Base-by-base conservation (phyloP, 2,329 filamentous ascomycete genomes). In the Aspergillus sp. region DNA sequence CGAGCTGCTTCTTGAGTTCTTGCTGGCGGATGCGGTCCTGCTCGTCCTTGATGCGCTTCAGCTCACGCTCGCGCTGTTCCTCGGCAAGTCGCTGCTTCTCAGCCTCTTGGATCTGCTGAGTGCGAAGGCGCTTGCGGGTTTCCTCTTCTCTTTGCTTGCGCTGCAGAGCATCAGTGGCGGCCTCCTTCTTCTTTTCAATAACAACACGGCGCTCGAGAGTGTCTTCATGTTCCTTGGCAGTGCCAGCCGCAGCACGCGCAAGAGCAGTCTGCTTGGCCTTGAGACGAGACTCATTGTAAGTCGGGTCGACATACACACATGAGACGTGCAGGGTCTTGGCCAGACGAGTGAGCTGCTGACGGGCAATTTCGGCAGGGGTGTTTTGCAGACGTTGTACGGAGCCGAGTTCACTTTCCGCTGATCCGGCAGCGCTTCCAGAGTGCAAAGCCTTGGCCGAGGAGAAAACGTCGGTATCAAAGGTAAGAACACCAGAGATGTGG, bases 381-480 rank as follows among this genome's bases (percentile, higher is more conserved):
- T 91, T 96, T 81, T 99, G 95, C 48, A 99, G 87, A 68, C 93
- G 90, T 81, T 99, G 95, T 39, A 98, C 90, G 51, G 90, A 90
- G 69, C 89, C 88, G 55, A 85, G 83, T 72, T 97, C 93, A 63
- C 82, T 85, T 79, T 98, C 95, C 47, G 93, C 90, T 55, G 93
- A 96, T 60, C 93, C 93, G 61, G 90, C 87, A 57, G 84, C 86
- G 65, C 91, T 92, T 62, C 93, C 92, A 62, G 90, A 84, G 77
- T 96, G 91, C 60, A 91, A 85, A 65, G 93, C 91, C 82, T 96
- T 98, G 71, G 93, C 88, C 15, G 95, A 97, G 37, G 95, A 96
- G 83, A 99, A 98, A 65, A 99, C 92, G 75, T 99, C 95, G 55
- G 91, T 96, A 76, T 99, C 95, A 69, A 99, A 99, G 75, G 92